These are phyloP conservation scores for Syncephalis plumigaleata DNA, from an alignment of 371 early-diverging fungal genomes.

Conservation along the genomic window DNA sequence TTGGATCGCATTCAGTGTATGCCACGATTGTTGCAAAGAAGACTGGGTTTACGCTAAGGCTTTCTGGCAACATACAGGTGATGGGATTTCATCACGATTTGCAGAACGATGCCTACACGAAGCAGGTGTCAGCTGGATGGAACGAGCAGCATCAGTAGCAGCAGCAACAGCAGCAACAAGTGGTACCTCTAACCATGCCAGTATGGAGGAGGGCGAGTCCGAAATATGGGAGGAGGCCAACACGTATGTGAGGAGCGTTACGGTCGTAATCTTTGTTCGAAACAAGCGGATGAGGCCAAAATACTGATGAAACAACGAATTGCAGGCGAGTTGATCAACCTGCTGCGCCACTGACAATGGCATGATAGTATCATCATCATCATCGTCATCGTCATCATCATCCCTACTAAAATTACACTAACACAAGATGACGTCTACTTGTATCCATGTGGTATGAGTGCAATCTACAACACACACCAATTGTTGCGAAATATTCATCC, in stretches of 20 bases:
- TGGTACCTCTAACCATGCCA: conserved; percentile 13
- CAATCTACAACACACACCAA: conserved; percentile 74
- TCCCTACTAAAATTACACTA: too few relatives aligned
- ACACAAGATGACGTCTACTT: conserved; percentile 69
- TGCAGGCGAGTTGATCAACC: conserved; percentile 52
- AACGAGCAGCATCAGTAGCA: background rate
- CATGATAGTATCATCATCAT: too few relatives aligned
- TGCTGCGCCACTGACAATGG: conserved; percentile 6
- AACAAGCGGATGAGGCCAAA: conserved; percentile 56
- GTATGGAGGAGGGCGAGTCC: background rate
- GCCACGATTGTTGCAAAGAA: conserved; percentile 56
- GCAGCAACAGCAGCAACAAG: background rate
- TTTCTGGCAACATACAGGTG: conserved; percentile 92
- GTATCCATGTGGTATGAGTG: conserved; percentile 82
- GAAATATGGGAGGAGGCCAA: conserved; percentile 20
- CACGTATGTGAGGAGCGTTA: conserved; percentile 79
- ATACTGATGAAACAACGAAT: conserved; percentile 54
- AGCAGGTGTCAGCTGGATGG: background rate
- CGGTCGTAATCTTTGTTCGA: conserved; percentile 70
- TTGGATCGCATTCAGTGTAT: conserved; percentile 26
- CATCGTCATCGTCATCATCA: too few relatives aligned
- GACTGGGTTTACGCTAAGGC: conserved; percentile 57
- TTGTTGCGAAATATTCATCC: conserved; percentile 23
- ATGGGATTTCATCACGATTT: conserved; percentile 69
- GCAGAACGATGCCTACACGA: conserved; percentile 38